Base-by-base conservation (phyloP, 805 yeast species). In the Suhomyces prunicola region DNA sequence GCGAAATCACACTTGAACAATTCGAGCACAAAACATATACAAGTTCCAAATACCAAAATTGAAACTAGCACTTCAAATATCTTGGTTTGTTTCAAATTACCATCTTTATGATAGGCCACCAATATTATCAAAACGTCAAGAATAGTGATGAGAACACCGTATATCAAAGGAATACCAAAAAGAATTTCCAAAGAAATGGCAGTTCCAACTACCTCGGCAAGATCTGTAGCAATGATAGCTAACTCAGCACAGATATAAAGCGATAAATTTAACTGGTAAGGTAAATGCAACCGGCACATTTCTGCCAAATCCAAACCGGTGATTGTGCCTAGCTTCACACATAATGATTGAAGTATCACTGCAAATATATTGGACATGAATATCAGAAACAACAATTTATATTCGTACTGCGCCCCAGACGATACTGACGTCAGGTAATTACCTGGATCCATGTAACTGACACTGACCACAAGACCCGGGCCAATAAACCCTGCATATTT, bases 361-460 rank as follows among this genome's bases (percentile, higher is more conserved):
- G 97, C 97, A 72, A 90, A 85, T 48, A 88, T 65, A 63, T 90
- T 91, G n/a, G 96, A 86, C 53, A 90, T 62, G 49, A 90, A 74
- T 3, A 90, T 80, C 29, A 87, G 79, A 67, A 89, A 88, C 48
- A 91, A 75, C 50, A 90, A 79, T 53, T 86, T 81, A 68, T 85
- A 91, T 64, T 84, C 81, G 62, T 85, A 88, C 51, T 83, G 78
- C 2, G 96, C 92, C 49, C 97, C 97, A 0, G 96, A 90, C 13
- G 89, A 81, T 1, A 91, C 96, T 13, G 94, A 90, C 0, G 97
- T 88, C 44, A 96, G 83, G 70, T 90, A 91, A 69, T 91, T 91
- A 44, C 97, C 97, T 1, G 97, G 97, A 66, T 91, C 97, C 78
- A 91, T 88, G 64, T 91, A 92, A 1, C 96, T 94, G 50, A 92